Evolutionary conservation across 371 early-diverging fungal species (phyloP).

Genomic region (Mucor saturninus): DNA sequence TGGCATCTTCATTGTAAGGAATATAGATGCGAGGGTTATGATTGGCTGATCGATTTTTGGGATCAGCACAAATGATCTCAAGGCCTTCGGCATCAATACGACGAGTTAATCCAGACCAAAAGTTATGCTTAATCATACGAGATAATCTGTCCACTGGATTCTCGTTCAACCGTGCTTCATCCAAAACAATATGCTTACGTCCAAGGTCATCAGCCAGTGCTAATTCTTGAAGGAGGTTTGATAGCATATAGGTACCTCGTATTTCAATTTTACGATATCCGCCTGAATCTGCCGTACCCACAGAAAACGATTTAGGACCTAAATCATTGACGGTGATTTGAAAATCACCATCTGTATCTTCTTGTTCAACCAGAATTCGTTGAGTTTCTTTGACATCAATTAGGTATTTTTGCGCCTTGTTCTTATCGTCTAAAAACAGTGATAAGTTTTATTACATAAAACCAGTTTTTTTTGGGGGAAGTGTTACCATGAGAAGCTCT

Average conservation of each 20-base stretch:
- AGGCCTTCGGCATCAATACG: constrained; percentile 90
- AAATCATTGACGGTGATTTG: constrained; percentile 90
- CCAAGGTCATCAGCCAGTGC: constrained; percentile 85
- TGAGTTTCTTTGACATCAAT: constrained; percentile 83
- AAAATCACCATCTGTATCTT: constrained; percentile 91
- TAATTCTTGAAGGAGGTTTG: constrained; percentile 91
- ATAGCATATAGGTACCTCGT: constrained; percentile 90
- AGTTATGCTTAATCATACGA: constrained; percentile 86
- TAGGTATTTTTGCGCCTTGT: constrained; percentile 69
- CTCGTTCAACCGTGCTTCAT: constrained; percentile 84
- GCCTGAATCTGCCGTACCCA: constrained; percentile 82
- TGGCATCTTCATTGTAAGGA: constrained; percentile 76
- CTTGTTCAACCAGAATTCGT: constrained; percentile 78
- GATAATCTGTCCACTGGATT: constrained; percentile 87
- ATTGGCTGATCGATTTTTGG: constrained; percentile 80
- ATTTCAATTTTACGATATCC: constrained; percentile 86
- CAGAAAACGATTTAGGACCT: constrained; percentile 86
- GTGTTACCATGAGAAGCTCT: constrained; percentile 52
- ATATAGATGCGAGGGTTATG: constrained; percentile 83
- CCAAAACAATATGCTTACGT: constrained; percentile 78
- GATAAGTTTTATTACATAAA: neutral
- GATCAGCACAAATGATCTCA: constrained; percentile 84
- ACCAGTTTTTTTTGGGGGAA: neutral
- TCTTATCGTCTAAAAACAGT: constrained; percentile 62
- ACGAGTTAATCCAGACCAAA: constrained; percentile 92